phyloP scores from a whole-genome alignment of 2,329 filamentous ascomycete species.

The Venturia nashicola region DNA sequence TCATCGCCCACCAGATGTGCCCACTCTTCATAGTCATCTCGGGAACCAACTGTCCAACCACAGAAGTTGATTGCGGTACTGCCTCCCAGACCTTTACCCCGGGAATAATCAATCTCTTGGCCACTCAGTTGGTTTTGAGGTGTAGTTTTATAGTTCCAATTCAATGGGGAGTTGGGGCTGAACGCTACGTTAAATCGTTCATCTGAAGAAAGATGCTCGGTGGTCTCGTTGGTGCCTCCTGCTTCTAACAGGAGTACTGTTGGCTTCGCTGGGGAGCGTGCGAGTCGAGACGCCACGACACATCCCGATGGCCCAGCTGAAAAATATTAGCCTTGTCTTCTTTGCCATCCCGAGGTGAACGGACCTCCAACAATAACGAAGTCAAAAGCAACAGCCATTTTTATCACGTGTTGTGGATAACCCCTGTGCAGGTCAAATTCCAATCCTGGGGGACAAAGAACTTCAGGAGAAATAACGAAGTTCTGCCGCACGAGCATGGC shows the following conservation, averaged over 20 bases:
- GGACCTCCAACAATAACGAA: conserved; percentile 10
- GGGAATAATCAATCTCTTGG: conserved; percentile 28
- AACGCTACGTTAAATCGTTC: conserved; percentile 41
- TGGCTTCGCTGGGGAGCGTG: not conserved
- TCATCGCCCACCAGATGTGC: conserved; percentile 43
- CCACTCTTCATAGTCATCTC: conserved; percentile 52
- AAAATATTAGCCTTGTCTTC: not conserved
- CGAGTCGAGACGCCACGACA: conserved; percentile 3
- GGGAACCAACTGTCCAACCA: conserved; percentile 41
- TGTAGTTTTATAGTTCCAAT: conserved; percentile 34
- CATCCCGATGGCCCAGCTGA: conserved; percentile 1
- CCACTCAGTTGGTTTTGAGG: conserved; percentile 25
- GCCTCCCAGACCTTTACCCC: conserved; percentile 35
- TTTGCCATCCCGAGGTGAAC: not conserved
- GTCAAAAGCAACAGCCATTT: conserved; percentile 14
- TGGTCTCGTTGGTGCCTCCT: not conserved
- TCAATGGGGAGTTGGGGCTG: conserved; percentile 33
- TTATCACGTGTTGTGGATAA: not conserved
- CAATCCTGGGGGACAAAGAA: not conserved
- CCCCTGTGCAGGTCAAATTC: not conserved
- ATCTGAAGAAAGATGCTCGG: conserved; percentile 26
- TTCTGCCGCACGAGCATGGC: not conserved
- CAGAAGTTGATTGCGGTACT: conserved; percentile 31
- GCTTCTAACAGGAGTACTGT: conserved; percentile 3
- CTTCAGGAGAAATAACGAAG: not conserved